phyloP scores from a whole-genome alignment of 2,329 filamentous ascomycete species.

The Botrytis elliptica region DNA sequence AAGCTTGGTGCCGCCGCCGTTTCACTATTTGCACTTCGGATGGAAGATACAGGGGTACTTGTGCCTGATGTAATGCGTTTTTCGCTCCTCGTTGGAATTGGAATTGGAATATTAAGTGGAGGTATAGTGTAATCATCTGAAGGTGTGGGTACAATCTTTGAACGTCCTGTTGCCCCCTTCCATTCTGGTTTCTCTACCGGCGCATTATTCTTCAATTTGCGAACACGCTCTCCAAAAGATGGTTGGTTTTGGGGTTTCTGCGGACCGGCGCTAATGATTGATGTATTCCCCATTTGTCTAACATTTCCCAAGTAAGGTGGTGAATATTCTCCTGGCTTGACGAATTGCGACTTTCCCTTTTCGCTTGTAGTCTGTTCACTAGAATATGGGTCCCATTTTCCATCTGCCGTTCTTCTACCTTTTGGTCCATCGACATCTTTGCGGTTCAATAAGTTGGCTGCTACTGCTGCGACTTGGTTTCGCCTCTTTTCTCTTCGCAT shows the following conservation, averaged over 20 bases:
- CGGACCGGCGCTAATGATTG: conserved; percentile 34
- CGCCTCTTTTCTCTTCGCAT: conserved; percentile 37
- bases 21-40: conserved; percentile 33
- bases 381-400: conserved; percentile 64
- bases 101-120: conserved; percentile 52
- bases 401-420: conserved; percentile 41
- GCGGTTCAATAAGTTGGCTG: conserved; percentile 31
- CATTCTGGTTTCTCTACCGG: conserved; percentile 55
- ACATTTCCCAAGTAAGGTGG: conserved; percentile 30
- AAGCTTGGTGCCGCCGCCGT: conserved; percentile 32
- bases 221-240: conserved; percentile 48
- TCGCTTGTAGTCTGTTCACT: conserved; percentile 61
- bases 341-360: conserved; percentile 55
- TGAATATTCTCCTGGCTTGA: conserved; percentile 53
- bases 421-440: conserved; percentile 31
- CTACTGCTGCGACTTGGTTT: conserved; percentile 33
- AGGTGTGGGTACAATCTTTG: conserved; percentile 61
- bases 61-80: conserved; percentile 38
- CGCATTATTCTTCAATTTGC: conserved; percentile 42
- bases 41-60: conserved; percentile 31
- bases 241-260: conserved; percentile 35
- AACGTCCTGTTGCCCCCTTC: conserved; percentile 71
- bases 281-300: conserved; percentile 29
- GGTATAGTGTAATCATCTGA: conserved; percentile 57
- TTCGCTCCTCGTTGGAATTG: conserved; percentile 49